Base-by-base conservation (phyloP, 2,329 filamentous ascomycete genomes). In the Cyclaneusma minus region DNA sequence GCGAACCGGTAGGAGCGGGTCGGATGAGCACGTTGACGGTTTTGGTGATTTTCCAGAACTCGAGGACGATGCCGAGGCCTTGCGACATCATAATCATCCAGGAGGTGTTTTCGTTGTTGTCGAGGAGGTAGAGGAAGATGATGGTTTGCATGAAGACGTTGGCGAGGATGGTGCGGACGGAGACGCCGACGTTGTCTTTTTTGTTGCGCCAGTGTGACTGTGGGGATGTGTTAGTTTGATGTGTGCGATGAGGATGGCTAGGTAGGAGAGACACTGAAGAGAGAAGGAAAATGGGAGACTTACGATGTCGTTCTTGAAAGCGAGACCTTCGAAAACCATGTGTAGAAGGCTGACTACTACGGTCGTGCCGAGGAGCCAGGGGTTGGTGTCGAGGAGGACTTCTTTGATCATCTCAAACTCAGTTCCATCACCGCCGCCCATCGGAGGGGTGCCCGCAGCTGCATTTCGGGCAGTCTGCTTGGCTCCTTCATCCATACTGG, bases 71-170 rank as follows among this genome's bases (percentile, higher is more conserved):
- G 8, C 47, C 47, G 41, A 50, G 46, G 21, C 46, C 89, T 56
- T 98, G 89, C 7, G 82, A 79, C 26, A 85, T 84, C 12, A 98
- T 62, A 41, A 98, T 95, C 84, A 98, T 95, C 87, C 87, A 98
- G 37, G 80, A 92, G 1, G 89, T 98, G 50, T 89, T 91, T 31
- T 94, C 84, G 38, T 84, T 91, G 60, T 98, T 95, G 58, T 98
- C 89, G 43, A 98, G 59, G 16, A 98, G 68, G 54, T 98, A 98
- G 23, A 98, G 64, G 66, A 98, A 91, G 52, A 98, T 94, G 45
- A 95, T 66, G 5, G 66, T 53, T 54, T 98, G 89, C 89, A 98
- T 98, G 52, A 95, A 85, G 35, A 95, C 85, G 45, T 95, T 98
- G 49, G 82, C 84, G 30, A 98, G 62, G 45, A 98, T 98, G 16